Evolutionary conservation across 2,329 filamentous ascomycete species (phyloP).

Genomic region (Rugonectria rugulosa): DNA sequence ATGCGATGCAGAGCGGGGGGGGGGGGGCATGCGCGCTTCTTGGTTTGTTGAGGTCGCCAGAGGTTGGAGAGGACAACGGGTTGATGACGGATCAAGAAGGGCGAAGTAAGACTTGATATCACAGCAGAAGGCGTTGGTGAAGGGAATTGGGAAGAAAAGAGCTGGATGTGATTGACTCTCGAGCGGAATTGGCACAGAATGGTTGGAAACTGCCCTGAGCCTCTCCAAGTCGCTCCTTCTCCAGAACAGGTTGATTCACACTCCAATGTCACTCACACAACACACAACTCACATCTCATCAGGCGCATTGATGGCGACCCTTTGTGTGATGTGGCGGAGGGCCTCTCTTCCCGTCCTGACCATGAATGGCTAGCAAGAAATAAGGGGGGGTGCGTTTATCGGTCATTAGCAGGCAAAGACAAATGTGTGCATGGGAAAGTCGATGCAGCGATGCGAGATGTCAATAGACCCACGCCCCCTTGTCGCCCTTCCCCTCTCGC

Average conservation of each 20-base stretch:
- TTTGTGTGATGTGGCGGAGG: constrained; percentile 16
- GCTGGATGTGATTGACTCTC: constrained; percentile 22
- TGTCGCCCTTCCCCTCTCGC: too few species aligned
- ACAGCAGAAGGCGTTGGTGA: background rate
- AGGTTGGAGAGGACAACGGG: constrained; percentile 15
- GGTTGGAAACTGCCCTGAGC: constrained; percentile 16
- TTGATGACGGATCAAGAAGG: constrained; percentile 2
- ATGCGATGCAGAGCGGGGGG: constrained; percentile 14
- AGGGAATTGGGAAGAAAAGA: background rate
- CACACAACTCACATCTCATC: background rate
- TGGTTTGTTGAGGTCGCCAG: constrained; percentile 3
- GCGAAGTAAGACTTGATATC: background rate
- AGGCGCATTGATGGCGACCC: constrained; percentile 1
- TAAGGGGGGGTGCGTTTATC: background rate
- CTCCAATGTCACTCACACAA: constrained; percentile 14
- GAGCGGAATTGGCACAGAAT: constrained; percentile 32
- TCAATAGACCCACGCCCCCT: constrained; percentile 11
- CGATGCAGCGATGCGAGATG: constrained; percentile 19
- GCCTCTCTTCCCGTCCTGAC: background rate
- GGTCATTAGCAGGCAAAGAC: constrained; percentile 18
- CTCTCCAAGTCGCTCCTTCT: too few species aligned
- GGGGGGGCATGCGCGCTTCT: constrained; percentile 8
- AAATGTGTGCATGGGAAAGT: constrained; percentile 16
- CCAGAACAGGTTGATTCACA: too few species aligned
- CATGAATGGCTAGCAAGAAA: background rate